These are phyloP conservation scores for Fusarium tjaetaba DNA, from an alignment of 2,329 filamentous ascomycete species.

Conservation along the genomic window DNA sequence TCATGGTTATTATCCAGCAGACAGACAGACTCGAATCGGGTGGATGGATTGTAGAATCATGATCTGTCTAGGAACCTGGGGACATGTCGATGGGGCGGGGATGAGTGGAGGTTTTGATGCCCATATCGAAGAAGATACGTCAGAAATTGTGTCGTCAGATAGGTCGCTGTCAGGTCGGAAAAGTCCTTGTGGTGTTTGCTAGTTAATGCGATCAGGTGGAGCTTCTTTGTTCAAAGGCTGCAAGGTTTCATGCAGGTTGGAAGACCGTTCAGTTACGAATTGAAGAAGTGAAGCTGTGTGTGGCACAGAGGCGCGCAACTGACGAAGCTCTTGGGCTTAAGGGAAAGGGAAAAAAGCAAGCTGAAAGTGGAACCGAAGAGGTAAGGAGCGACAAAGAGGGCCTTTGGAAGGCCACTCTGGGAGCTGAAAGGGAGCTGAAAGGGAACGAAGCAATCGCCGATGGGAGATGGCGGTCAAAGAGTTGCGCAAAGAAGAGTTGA, in stretches of 20 bases:
- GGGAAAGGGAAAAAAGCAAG: constrained; percentile 17
- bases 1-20: constrained; percentile 46
- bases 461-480: constrained; percentile 24
- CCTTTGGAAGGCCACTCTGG: constrained; percentile 16
- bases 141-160: constrained; percentile 23
- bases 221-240: constrained; percentile 16
- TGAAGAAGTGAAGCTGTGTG: constrained; percentile 17
- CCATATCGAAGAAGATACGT: constrained; percentile 43
- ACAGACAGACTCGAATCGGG: constrained; percentile 30
- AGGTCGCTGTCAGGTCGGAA: constrained; percentile 10
- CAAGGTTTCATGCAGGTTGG: constrained; percentile 8
- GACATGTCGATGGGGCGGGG: constrained; percentile 39
- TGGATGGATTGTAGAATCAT: constrained; percentile 40
- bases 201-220: constrained; percentile 11
- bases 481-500: constrained; percentile 14
- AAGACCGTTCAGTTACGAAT: not conserved
- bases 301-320: constrained; percentile 20
- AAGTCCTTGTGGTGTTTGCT: constrained; percentile 8
- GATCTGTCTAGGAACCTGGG: constrained; percentile 43
- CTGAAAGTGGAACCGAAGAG: not conserved
- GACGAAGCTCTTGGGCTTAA: not conserved
- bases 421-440: constrained; percentile 6
- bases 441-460: constrained; percentile 29
- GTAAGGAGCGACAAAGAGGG: constrained; percentile 26
- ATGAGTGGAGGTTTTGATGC: constrained; percentile 40